Evolutionary conservation across 345 rosid genomes (phyloP), one percentile per base, ranked within the genome.

Genomic region (Mallotus nudiflorus): DNA sequence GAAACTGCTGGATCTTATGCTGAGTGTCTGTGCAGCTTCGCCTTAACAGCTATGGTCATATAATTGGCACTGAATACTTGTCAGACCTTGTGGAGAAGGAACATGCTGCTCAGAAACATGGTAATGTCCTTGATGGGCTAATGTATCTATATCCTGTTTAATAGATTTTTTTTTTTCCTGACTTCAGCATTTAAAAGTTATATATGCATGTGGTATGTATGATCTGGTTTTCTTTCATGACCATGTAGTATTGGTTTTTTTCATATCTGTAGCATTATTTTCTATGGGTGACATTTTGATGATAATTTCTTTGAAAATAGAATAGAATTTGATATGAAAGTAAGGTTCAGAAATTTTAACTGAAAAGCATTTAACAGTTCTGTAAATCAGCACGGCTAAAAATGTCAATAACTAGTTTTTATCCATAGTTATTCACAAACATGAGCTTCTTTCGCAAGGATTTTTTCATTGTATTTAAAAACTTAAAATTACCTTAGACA

Each of bases 41-140:
- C 51, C 76, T 92, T 73, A 82, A 91, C 87, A 85, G 82, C 72
- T 62, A 85, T 78, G 97, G 98, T 66, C 96, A 92, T 70, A 84
- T 92, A 60, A 83, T 89, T 78, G 99, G 98, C 83, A 89, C 98
- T 14, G 98, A 96, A 76, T 92, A 84, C 82, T 56, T 96, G 70
- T 88, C 96, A 53, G 98, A 96, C 80, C 98, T 96, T 74, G 97
- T 96, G 42, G 98, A 96, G 77, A 88, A 87, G 81, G 96, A 87
- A 72, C 93, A 89, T 78, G 80, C 74, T 48, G 53, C 67, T 78
- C 87, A 89, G 75, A 84, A 85, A 19, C 97, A 89, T 79, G 98
- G 98, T 96, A 92, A 61, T 42, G n/a, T 60, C 54, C 49, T 73
- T 25, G 29, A 63, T 37, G 59, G 48, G 37, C 55, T 45, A n/a